phyloP scores from a whole-genome alignment of 2,329 filamentous ascomycete genomes.

The Paecilomyces niveus region DNA sequence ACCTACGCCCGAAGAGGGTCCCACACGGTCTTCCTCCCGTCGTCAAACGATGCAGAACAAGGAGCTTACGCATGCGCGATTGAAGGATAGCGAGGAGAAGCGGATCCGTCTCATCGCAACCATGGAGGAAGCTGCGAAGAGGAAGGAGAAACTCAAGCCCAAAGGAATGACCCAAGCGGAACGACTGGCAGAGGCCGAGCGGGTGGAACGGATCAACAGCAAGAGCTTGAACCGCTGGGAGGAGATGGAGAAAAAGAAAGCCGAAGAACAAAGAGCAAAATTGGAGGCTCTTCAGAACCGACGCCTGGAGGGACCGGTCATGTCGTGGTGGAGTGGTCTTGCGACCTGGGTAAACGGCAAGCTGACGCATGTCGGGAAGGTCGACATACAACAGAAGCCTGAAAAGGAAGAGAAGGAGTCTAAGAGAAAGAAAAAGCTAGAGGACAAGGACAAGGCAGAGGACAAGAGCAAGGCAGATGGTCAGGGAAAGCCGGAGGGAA shows the following conservation, averaged over 20 bases:
- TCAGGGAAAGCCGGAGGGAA: constrained; percentile 2
- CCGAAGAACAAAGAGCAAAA: constrained; percentile 74
- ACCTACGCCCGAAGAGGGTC: constrained; percentile 55
- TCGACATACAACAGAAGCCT: constrained; percentile 37
- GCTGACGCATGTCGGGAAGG: constrained; percentile 62
- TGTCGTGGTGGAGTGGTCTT: constrained; percentile 90
- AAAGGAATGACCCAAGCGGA: constrained; percentile 82
- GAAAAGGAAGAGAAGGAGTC: constrained; percentile 43
- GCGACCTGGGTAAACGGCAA: constrained; percentile 73
- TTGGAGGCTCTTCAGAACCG: constrained; percentile 82
- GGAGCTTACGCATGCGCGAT: constrained; percentile 44
- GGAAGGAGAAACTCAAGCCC: constrained; percentile 66
- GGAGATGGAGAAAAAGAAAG: constrained; percentile 79
- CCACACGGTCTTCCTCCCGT: constrained; percentile 55
- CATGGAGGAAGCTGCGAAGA: constrained; percentile 55
- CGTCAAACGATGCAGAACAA: constrained; percentile 61
- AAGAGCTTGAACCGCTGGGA: constrained; percentile 93
- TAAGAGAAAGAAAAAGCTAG: constrained; percentile 25
- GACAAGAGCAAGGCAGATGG: constrained; percentile 1
- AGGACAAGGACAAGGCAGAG: constrained; percentile 19
- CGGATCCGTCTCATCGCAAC: constrained; percentile 44
- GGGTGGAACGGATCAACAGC: constrained; percentile 77
- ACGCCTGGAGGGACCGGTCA: constrained; percentile 78
- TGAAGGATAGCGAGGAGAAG: constrained; percentile 44
- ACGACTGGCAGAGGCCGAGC: constrained; percentile 71